Evolutionary conservation across 352 stramenopile genomes (phyloP).

Genomic region (Phytophthora colocasiae): DNA sequence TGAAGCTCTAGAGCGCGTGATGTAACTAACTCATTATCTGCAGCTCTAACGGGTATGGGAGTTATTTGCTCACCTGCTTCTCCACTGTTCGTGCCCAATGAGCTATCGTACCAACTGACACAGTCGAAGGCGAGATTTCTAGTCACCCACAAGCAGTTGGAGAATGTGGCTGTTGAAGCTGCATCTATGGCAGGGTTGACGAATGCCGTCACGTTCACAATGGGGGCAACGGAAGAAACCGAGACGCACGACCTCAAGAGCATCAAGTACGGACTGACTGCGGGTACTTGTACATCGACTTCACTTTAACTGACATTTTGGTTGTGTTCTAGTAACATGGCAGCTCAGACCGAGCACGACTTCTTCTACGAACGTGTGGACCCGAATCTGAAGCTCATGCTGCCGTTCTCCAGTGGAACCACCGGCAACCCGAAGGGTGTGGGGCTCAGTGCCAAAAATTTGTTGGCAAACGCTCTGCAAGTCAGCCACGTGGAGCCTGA

Average conservation of each 20-base stretch:
- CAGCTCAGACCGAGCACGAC: slow-evolving; percentile 39
- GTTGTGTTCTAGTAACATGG: slow-evolving; percentile 38
- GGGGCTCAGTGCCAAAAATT: slow-evolving; percentile 87
- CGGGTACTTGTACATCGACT: not conserved
- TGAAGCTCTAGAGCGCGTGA: not conserved
- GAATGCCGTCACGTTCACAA: slow-evolving; percentile 45
- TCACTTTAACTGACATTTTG: not conserved
- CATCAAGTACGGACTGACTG: slow-evolving; percentile 40
- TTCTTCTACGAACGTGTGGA: slow-evolving; percentile 61
- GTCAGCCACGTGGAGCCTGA: slow-evolving; percentile 70
- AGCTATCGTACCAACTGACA: slow-evolving; percentile 50
- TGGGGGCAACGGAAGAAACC: slow-evolving; percentile 27
- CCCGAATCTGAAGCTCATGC: slow-evolving; percentile 56
- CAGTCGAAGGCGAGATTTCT: slow-evolving; percentile 49
- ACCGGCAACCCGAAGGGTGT: slow-evolving; percentile 89
- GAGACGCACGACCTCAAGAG: slow-evolving; percentile 32
- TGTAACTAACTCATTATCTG: slow-evolving; percentile 5
- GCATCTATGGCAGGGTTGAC: slow-evolving; percentile 34
- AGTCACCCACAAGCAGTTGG: slow-evolving; percentile 49
- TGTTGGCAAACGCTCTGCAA: slow-evolving; percentile 92
- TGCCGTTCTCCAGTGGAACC: slow-evolving; percentile 95
- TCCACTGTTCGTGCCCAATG: slow-evolving; percentile 46
- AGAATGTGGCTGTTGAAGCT: slow-evolving; percentile 37
- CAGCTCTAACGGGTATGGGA: slow-evolving; percentile 51
- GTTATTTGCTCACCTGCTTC: slow-evolving; percentile 58